A percentile compares a stretch with the other conserved stretches of the same genome.
phyloP scores from a whole-genome alignment of 371 early-diverging fungal genomes.

The Lichtheimia ramosa region DNA sequence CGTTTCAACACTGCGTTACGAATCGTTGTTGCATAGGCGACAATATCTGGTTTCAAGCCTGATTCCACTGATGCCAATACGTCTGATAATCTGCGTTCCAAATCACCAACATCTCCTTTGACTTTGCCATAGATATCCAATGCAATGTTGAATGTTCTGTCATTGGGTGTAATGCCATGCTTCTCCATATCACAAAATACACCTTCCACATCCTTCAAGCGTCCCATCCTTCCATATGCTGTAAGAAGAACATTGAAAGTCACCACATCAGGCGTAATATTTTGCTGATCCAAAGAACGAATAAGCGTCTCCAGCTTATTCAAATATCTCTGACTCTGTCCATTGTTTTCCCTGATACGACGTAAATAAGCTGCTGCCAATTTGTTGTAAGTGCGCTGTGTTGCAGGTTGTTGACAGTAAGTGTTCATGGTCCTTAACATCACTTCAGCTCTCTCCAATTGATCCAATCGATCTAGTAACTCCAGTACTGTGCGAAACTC shows the following conservation, averaged over 20 bases:
- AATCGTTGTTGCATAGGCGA: conserved; percentile 33
- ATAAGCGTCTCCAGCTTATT: conserved; percentile 25
- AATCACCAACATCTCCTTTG: not conserved
- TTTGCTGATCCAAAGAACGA: conserved; percentile 19
- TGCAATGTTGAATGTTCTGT: conserved; percentile 37
- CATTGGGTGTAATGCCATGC: conserved; percentile 9
- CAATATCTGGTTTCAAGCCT: conserved; percentile 22
- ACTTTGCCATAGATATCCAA: conserved; percentile 26
- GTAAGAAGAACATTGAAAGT: conserved; percentile 32
- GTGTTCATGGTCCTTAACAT: conserved; percentile 22
- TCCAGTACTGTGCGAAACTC: conserved; percentile 29
- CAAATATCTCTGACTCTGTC: conserved; percentile 18
- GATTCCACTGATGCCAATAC: not conserved
- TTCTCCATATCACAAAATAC: conserved; percentile 11
- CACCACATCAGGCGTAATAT: conserved; percentile 16
- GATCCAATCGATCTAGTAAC: conserved; percentile 26
- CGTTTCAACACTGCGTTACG: conserved; percentile 32
- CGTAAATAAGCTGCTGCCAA: conserved; percentile 31
- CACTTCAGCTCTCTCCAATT: conserved; percentile 26
- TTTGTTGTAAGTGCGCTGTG: conserved; percentile 24
- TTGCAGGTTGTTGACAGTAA: conserved; percentile 19
- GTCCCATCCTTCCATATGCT: conserved; percentile 19
- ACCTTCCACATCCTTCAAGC: conserved; percentile 17
- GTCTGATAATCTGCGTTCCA: not conserved
- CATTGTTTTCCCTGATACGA: conserved; percentile 21